Conservation (phyloP, 2,329 filamentous ascomycete genomes). For the Aspergillus sp. region DNA sequence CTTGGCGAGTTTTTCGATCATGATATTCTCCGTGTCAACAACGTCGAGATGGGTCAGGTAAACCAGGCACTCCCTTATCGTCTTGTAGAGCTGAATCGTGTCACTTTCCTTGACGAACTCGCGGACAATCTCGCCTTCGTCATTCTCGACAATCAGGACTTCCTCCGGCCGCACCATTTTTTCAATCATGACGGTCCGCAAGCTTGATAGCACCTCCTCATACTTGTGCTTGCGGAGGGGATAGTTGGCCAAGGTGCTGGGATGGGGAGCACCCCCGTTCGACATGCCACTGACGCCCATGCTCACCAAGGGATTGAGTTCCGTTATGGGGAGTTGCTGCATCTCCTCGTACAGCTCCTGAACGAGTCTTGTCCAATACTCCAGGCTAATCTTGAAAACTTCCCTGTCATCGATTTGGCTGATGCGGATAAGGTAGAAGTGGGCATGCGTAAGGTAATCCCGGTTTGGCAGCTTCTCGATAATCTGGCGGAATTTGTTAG, state of each 20-base stretch:
- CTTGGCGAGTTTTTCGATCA: slow-evolving; percentile 94
- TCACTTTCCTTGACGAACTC: slow-evolving; percentile 99
- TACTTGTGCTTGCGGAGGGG: slow-evolving; percentile 98
- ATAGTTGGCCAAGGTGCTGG: slow-evolving; percentile 75
- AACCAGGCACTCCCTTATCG: slow-evolving; percentile 90
- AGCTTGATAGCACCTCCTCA: slow-evolving; percentile 81
- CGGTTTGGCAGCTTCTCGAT: slow-evolving; percentile 93
- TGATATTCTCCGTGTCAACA: slow-evolving; percentile 94
- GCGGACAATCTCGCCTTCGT: slow-evolving; percentile 96
- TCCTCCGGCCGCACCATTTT: slow-evolving; percentile 99
- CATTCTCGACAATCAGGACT: slow-evolving; percentile 97
- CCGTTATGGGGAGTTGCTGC: slow-evolving; percentile 88
- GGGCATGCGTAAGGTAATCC: slow-evolving; percentile 88
- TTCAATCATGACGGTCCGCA: slow-evolving; percentile 97
- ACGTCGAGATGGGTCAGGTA: slow-evolving; percentile 97
- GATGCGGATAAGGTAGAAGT: slow-evolving; percentile 96
- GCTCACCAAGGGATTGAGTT: slow-evolving; percentile 79
- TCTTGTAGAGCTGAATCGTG: slow-evolving; percentile 98
- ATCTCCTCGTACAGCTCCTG: slow-evolving; percentile 98
- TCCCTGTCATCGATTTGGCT: slow-evolving; percentile 98
- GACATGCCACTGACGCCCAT: slow-evolving; percentile 63
- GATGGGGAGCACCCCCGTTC: slow-evolving; percentile 76
- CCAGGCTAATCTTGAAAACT: slow-evolving; percentile 98
- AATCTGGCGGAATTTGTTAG: slow-evolving; percentile 44
- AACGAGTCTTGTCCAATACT: slow-evolving; percentile 98